phyloP scores from a whole-genome alignment of 1,139 yeast genomes.

The Kurtzmaniella natalensis region DNA sequence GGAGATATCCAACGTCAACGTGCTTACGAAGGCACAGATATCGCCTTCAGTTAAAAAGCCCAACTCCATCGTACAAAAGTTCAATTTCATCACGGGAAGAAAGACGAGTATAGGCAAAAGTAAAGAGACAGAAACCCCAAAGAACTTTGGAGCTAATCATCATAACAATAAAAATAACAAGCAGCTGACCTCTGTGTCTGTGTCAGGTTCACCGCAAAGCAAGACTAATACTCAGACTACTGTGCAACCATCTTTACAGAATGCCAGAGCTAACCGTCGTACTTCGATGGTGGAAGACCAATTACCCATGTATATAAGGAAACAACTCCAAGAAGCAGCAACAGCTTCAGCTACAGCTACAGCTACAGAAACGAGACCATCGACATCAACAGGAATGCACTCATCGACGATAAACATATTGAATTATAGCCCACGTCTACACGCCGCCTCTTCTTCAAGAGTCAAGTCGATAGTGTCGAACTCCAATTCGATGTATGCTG shows the following conservation, averaged over 20 bases:
- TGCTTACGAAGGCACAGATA: constrained; percentile 26
- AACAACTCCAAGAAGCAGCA: constrained; percentile 19
- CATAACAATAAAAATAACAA: too few relatives aligned
- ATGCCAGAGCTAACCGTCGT: constrained; percentile 16
- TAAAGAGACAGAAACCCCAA: constrained; percentile 2
- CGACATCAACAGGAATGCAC: too few relatives aligned
- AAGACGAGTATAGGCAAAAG: constrained; percentile 2
- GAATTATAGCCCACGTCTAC: too few relatives aligned
- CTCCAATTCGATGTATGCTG: constrained; percentile 35
- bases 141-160: too few relatives aligned
- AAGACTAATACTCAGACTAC: too few relatives aligned
- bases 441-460: constrained; percentile 17
- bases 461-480: constrained; percentile 33
- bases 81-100: constrained; percentile 10
- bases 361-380: not conserved
- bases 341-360: not conserved
- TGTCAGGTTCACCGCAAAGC: too few relatives aligned
- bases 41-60: constrained; percentile 1
- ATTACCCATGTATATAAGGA: constrained; percentile 35
- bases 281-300: constrained; percentile 36
- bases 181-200: too few relatives aligned
- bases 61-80: constrained; percentile 10
- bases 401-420: too few relatives aligned
- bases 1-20: constrained; percentile 31
- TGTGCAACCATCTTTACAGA: not conserved